Base-by-base conservation (phyloP, 1,284 basidiomycete genomes). In the Schizophyllum amplum region DNA sequence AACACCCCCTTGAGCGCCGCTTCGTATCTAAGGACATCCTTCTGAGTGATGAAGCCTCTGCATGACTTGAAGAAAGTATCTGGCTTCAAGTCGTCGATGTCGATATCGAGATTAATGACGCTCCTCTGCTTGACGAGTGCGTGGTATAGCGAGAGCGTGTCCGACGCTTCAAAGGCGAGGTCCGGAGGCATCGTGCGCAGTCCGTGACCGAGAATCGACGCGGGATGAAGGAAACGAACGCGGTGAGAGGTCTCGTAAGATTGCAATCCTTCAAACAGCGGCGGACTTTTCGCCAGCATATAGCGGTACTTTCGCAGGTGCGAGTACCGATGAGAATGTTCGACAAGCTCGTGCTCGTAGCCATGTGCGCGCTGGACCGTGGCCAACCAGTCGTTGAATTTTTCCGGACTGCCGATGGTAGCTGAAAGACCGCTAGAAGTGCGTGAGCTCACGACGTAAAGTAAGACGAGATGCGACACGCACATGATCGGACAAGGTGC, bases 401-500 rank as follows among this genome's bases (percentile, higher is more conserved):
- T 70, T 54, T 84, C 77, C 0, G 86, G 84, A 1, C 77, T 72
- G 21, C 86, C 86, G 26, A 88, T 75, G 0, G 86, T 88, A 0
- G 87, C 86, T 3, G 85, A 87, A 26, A 89, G 73, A 42, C 85
- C 86, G 59, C 83, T 85, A 57, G 55, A n/a, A 33, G 24, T 47
- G 27, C 24, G 51, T 17, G 7, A 50, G 51, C 4, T n/a, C 57
- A 27, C 58, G 13, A n/a, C 49, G 24, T 24, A 22, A 25, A 20
- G 33, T 24, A 51, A 47, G 6, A 25, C 47, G 15, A 54, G 7
- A 27, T 53, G 5, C 49, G 24, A 24, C 17, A 67, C 80, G 50
- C 55, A 85, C 84, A 88, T 84, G 59, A 88, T 75, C 1, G 86
- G 86, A 61, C 83, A 86, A 17, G 83, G 82, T 2, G 83, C 79